phyloP scores from a whole-genome alignment of 2,329 filamentous ascomycete species.

The Aspergillus ustus region DNA sequence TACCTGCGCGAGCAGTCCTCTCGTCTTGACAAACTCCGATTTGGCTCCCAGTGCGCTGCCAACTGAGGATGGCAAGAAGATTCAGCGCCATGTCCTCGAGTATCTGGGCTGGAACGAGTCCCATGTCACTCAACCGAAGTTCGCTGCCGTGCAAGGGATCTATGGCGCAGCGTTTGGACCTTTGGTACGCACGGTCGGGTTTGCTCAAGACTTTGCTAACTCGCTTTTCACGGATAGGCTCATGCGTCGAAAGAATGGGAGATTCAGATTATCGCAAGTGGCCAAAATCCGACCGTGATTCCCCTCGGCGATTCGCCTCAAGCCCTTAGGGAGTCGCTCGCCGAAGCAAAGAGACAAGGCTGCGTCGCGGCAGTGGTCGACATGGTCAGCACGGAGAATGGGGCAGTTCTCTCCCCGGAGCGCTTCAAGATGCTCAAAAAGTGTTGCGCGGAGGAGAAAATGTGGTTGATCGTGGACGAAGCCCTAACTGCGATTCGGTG shows the following conservation, averaged over 20 bases:
- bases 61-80: background rate
- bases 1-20: background rate
- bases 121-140: background rate
- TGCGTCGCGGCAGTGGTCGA: background rate
- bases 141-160: background rate
- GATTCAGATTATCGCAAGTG: background rate
- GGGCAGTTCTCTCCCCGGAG: background rate
- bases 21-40: background rate
- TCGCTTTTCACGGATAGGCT: background rate
- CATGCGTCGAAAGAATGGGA: background rate
- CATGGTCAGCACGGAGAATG: background rate
- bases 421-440: background rate
- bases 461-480: background rate
- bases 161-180: background rate
- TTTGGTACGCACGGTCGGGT: background rate
- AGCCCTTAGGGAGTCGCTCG: background rate
- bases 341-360: background rate
- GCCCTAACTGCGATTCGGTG: background rate
- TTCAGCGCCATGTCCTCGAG: background rate
- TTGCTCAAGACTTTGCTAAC: background rate
- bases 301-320: background rate
- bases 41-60: background rate
- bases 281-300: background rate
- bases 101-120: background rate
- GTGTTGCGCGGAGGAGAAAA: background rate